Evolutionary conservation across 352 stramenopile species (phyloP).

Genomic region (Pythium phragmiticola): DNA sequence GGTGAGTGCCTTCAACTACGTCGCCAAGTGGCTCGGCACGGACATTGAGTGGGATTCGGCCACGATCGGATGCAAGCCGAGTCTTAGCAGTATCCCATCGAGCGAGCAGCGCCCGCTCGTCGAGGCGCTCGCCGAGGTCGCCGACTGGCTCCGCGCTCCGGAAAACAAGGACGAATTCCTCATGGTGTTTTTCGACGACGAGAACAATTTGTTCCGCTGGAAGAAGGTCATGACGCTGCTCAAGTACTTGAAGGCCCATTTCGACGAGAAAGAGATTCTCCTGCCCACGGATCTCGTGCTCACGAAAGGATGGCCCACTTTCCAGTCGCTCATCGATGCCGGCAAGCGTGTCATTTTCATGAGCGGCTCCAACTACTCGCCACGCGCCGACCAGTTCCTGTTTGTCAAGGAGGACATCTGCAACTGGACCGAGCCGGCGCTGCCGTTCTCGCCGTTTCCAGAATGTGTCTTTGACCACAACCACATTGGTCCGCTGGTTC

Average conservation of each 20-base stretch:
- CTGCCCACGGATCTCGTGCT: slow-evolving; percentile 59
- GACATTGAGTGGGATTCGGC: slow-evolving; percentile 67
- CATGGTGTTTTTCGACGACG: slow-evolving; percentile 85
- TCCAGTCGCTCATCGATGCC: slow-evolving; percentile 53
- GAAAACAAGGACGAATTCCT: slow-evolving; percentile 69
- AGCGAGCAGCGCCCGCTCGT: slow-evolving; percentile 51
- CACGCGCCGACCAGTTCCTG: slow-evolving; percentile 58
- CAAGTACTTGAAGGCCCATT: slow-evolving; percentile 64
- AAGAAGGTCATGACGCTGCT: slow-evolving; percentile 74
- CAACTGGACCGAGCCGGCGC: slow-evolving; percentile 67
- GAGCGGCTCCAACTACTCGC: slow-evolving; percentile 71
- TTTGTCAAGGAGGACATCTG: slow-evolving; percentile 78
- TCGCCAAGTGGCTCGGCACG: slow-evolving; percentile 51
- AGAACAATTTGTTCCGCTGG: slow-evolving; percentile 69
- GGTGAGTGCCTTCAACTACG: slow-evolving; percentile 63
- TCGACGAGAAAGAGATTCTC: slow-evolving; percentile 60
- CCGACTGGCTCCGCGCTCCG: slow-evolving; percentile 53
- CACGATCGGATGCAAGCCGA: slow-evolving; percentile 71
- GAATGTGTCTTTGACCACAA: slow-evolving; percentile 51
- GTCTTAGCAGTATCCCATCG: slow-evolving; percentile 62
- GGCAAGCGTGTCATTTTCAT: slow-evolving; percentile 81
- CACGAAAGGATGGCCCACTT: slow-evolving; percentile 49
- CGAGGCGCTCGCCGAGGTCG: slow-evolving; percentile 48
- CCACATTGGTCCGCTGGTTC: slow-evolving; percentile 40
- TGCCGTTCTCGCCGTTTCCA: slow-evolving; percentile 65